These are phyloP conservation scores for Ophiostoma australiae DNA, from an alignment of 2,329 filamentous ascomycete species.

Conservation along the genomic window DNA sequence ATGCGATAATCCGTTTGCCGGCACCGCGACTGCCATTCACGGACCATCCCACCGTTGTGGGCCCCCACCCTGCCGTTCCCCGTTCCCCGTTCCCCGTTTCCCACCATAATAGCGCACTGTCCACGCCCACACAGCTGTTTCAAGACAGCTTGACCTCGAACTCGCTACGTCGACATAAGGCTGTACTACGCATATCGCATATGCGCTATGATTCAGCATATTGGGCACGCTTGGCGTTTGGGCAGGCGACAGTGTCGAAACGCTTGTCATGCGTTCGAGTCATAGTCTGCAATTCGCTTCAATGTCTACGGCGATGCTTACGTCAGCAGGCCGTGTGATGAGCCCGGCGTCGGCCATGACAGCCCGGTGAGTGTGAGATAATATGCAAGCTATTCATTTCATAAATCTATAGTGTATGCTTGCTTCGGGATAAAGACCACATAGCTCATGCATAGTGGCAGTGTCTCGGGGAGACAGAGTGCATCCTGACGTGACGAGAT, in stretches of 20 bases:
- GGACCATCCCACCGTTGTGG: not conserved
- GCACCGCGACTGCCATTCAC: not conserved
- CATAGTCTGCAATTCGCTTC: not conserved
- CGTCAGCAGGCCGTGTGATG: not conserved
- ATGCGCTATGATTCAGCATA: not conserved
- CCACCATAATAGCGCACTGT: slow-evolving; percentile 1
- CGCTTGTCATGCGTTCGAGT: not conserved
- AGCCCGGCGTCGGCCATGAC: not conserved
- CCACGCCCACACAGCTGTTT: not conserved
- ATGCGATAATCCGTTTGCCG: not conserved
- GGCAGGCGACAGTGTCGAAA: not conserved
- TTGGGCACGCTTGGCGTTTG: not conserved
- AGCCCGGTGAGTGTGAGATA: not conserved
- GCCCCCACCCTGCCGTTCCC: not conserved
- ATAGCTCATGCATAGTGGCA: not conserved
- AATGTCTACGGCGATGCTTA: not conserved
- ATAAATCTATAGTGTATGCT: not conserved
- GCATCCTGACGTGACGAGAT: slow-evolving; percentile 28
- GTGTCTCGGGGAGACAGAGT: not conserved
- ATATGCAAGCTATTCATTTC: slow-evolving; percentile 2
- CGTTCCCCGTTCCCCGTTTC: not conserved
- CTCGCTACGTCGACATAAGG: not conserved
- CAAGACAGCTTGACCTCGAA: not conserved
- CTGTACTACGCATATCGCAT: not conserved
- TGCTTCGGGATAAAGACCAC: not conserved